Evolutionary conservation across 2,329 filamentous ascomycete species (phyloP).

Genomic region (Sclerotinia spermophila): DNA sequence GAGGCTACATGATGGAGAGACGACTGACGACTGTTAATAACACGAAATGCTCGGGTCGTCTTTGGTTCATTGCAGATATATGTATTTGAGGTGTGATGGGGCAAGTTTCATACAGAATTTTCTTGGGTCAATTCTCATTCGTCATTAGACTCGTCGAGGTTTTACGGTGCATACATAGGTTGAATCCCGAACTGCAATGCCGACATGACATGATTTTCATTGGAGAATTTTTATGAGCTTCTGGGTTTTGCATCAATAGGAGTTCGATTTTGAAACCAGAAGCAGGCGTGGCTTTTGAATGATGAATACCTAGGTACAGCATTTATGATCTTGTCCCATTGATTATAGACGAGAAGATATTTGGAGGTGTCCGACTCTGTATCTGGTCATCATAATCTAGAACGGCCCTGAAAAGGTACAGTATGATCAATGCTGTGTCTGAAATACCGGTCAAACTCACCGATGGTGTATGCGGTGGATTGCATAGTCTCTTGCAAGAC

Average conservation of each 20-base stretch:
- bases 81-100: neutral
- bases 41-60: slow-evolving; percentile 7
- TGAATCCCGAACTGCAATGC: neutral
- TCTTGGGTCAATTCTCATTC: neutral
- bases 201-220: neutral
- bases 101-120: neutral
- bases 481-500: neutral
- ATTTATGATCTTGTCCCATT: neutral
- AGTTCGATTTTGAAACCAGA: neutral
- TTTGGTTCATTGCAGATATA: slow-evolving; percentile 1
- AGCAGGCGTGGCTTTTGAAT: neutral
- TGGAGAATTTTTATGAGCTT: neutral
- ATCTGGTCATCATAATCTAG: neutral
- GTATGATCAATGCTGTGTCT: neutral
- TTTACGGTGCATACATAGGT: neutral
- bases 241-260: neutral
- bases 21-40: neutral
- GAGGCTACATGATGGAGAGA: neutral
- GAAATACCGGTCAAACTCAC: neutral
- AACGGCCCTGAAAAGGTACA: neutral
- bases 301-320: neutral
- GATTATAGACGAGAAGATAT: neutral
- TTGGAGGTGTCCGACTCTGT: neutral
- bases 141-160: neutral
- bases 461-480: neutral